phyloP scores from a whole-genome alignment of 2,329 filamentous ascomycete species.

The Hymenoscyphus occultus region DNA sequence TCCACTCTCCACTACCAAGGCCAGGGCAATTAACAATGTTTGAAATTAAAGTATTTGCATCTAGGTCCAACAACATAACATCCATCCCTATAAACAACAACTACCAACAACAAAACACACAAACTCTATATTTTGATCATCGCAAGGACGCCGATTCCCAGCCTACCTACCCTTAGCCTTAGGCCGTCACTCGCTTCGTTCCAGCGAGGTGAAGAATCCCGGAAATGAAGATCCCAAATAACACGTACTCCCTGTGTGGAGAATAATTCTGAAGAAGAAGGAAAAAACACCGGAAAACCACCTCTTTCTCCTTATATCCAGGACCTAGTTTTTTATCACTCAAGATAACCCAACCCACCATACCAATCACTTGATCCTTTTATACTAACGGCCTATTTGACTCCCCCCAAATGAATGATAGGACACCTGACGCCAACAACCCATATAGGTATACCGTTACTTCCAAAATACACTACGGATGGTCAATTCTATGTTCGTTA shows the following conservation, averaged over 20 bases:
- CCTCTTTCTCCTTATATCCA: neutral
- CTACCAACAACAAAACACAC: neutral
- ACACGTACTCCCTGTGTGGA: neutral
- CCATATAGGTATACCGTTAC: neutral
- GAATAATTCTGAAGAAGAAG: neutral
- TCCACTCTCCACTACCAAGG: too few species aligned
- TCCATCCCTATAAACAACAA: neutral
- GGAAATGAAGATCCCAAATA: neutral
- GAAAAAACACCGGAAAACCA: neutral
- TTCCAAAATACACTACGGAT: neutral
- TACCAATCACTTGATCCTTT: neutral
- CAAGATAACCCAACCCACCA: neutral
- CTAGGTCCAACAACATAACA: neutral
- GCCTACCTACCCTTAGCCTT: neutral
- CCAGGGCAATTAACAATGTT: neutral
- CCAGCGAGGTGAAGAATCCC: neutral
- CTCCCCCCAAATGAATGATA: neutral
- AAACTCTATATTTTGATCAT: neutral
- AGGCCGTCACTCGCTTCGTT: neutral
- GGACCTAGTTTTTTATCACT: neutral
- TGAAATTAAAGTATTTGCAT: neutral
- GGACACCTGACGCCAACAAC: neutral
- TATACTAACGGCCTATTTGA: neutral
- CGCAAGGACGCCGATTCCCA: neutral
- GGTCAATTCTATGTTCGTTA: constrained; percentile 14